Evolutionary conservation across 495 filamentous ascomycete genomes (phyloP).

Genomic region (Hypoxylon intermedium): DNA sequence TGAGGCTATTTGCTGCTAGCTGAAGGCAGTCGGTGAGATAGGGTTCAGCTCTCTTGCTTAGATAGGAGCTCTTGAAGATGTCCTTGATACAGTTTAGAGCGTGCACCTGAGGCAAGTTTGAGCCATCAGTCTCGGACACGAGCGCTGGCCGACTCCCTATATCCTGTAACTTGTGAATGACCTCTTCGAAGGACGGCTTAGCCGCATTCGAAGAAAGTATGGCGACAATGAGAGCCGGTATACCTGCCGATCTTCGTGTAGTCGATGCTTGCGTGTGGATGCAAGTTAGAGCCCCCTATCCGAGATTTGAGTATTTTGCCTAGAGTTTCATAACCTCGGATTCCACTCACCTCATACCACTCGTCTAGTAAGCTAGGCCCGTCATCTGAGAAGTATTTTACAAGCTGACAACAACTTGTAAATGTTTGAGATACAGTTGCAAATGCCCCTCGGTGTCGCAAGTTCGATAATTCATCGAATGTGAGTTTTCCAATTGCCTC

Average conservation of each 20-base stretch:
- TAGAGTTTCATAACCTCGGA: neutral
- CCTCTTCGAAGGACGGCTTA: conserved; percentile 59
- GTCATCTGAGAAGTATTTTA: conserved; percentile 49
- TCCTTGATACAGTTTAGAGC: conserved; percentile 90
- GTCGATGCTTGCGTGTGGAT: conserved; percentile 76
- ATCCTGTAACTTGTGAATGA: conserved; percentile 55
- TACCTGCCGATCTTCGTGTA: conserved; percentile 90
- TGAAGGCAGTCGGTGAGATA: conserved; percentile 76
- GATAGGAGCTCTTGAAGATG: conserved; percentile 78
- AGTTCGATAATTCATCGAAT: conserved; percentile 79
- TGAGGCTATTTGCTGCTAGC: conserved; percentile 75
- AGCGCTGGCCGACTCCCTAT: conserved; percentile 64
- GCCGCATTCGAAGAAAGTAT: conserved; percentile 66
- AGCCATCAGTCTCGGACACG: conserved; percentile 61
- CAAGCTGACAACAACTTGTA: conserved; percentile 71
- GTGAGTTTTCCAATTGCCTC: conserved; percentile 68
- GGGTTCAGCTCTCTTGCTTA: conserved; percentile 67
- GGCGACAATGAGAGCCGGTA: conserved; percentile 82
- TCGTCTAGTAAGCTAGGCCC: conserved; percentile 47
- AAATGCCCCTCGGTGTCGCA: conserved; percentile 92
- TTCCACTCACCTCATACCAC: conserved; percentile 73
- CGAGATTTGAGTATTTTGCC: conserved; percentile 15
- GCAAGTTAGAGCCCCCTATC: conserved; percentile 64
- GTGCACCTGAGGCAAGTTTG: conserved; percentile 87
- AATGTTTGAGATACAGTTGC: conserved; percentile 92